Base-by-base conservation (phyloP, 2,329 filamentous ascomycete genomes). In the Aspergillus latus region DNA sequence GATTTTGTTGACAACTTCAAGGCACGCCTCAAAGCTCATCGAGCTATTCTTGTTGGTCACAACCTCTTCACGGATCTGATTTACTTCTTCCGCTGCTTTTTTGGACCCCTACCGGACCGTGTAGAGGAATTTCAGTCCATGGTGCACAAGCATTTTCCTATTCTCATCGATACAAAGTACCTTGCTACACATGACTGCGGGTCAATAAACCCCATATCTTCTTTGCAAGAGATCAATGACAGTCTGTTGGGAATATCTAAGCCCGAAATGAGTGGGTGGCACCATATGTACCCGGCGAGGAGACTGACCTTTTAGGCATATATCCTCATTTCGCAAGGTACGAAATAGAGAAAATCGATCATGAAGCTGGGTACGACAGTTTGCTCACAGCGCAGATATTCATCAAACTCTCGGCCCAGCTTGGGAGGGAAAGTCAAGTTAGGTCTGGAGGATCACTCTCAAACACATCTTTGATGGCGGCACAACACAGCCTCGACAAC, bases 321-420 rank as follows among this genome's bases (percentile, higher is more conserved):
- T 67, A 75, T 36, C 43, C 62, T 2, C 50, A 64, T 9, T 66
- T 74, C 57, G 56, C 53, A 1, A 73, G 72, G 54, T 76, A 76
- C 44, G 39, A 59, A 7, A 55, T 40, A 16, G 51, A 57, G 7
- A 63, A 63, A 5, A 59, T 62, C 21, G 56, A 60, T 10, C 84
- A 87, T 56, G 84, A 87, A 70, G 84, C 84, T 11, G 84, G 84
- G 7, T 87, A 82, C 60, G 84, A 87, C 66, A 85, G 83, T 67
- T 77, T 83, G 58, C 73, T 86, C 21, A 85, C 84, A 0, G 84
- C 84, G 2, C 79, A 80, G 54, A 75, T 85, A 28, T 81, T 84
- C 61, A 76, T 86, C 50, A 78, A 80, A 52, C 72, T 87, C 3
- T 79, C 82, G 6, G 74, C 79, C 1, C 81, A 82, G 61, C 71